phyloP scores from a whole-genome alignment of 1,284 basidiomycete genomes.

The Porodaedalea pini region DNA sequence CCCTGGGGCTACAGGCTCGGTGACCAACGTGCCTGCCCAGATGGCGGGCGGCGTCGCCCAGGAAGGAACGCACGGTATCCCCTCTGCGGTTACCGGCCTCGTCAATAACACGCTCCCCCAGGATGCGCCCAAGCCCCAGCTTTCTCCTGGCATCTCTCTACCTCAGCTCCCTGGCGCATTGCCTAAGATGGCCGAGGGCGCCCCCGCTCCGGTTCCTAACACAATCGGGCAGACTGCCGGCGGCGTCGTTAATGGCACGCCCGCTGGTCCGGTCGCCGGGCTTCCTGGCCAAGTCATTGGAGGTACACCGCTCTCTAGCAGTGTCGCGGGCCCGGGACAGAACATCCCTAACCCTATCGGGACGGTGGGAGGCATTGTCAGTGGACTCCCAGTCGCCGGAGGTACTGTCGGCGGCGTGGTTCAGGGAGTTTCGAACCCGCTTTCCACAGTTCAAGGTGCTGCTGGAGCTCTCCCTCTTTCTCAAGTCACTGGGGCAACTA shows the following conservation, averaged over 20 bases:
- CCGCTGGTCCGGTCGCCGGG: not conserved
- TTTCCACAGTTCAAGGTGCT: not conserved
- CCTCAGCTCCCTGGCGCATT: not conserved
- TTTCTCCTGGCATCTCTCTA: not conserved
- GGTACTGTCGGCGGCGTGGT: constrained; percentile 1
- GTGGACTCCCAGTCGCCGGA: not conserved
- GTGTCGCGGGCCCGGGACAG: not conserved
- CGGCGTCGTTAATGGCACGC: not conserved
- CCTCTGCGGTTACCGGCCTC: not conserved
- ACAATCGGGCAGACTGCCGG: not conserved
- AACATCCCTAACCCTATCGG: too few relatives aligned
- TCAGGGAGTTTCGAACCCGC: constrained; percentile 1
- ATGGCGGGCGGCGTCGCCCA: not conserved
- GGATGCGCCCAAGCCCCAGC: not conserved
- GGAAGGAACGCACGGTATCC: not conserved
- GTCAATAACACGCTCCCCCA: not conserved
- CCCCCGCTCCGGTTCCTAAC: not conserved
- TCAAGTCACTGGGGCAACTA: too few relatives aligned
- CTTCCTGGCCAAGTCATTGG: constrained; percentile 4
- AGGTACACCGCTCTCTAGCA: not conserved
- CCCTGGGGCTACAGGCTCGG: not conserved
- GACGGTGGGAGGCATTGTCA: not conserved
- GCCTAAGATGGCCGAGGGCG: not conserved
- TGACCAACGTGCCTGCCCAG: not conserved
- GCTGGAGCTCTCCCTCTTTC: not conserved